These are phyloP conservation scores for Neonectria coccinea DNA, from an alignment of 2,329 filamentous ascomycete species.

Conservation along the genomic window DNA sequence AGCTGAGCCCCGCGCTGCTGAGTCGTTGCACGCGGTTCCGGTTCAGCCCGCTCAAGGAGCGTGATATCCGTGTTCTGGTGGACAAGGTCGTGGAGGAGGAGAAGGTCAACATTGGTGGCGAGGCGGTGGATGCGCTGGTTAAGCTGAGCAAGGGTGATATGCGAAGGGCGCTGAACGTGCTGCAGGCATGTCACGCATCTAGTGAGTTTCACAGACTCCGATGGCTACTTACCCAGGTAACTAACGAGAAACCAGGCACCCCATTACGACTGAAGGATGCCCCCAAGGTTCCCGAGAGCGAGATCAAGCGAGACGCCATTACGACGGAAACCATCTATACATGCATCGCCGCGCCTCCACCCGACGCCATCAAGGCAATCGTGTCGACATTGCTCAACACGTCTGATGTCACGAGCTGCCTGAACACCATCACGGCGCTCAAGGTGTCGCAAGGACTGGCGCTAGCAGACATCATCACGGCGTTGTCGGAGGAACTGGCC, in stretches of 20 bases:
- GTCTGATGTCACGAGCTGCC: conserved; percentile 87
- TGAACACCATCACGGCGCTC: conserved; percentile 87
- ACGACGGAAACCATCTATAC: conserved; percentile 97
- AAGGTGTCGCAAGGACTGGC: conserved; percentile 89
- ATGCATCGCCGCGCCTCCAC: conserved; percentile 95
- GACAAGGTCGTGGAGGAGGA: conserved; percentile 93
- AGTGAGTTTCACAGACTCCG: conserved; percentile 63
- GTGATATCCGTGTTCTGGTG: conserved; percentile 85
- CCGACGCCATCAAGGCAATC: conserved; percentile 87
- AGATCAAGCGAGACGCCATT: conserved; percentile 78
- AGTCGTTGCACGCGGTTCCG: conserved; percentile 95
- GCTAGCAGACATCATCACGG: conserved; percentile 91
- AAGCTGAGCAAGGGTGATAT: conserved; percentile 94
- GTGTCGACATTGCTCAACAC: conserved; percentile 85
- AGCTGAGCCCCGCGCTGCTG: conserved; percentile 90
- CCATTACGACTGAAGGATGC: conserved; percentile 72
- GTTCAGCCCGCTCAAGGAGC: conserved; percentile 92
- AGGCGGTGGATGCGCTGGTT: conserved; percentile 86
- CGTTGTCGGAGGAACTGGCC: conserved; percentile 83
- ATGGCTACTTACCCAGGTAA: conserved; percentile 21
- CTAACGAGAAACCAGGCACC: conserved; percentile 63
- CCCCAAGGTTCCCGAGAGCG: conserved; percentile 70
- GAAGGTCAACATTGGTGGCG: conserved; percentile 81
- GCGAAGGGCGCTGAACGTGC: conserved; percentile 91
- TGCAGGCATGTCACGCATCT: conserved; percentile 96